Conservation (phyloP, 179 eudicot genomes). For the Spinacia oleracea region DNA sequence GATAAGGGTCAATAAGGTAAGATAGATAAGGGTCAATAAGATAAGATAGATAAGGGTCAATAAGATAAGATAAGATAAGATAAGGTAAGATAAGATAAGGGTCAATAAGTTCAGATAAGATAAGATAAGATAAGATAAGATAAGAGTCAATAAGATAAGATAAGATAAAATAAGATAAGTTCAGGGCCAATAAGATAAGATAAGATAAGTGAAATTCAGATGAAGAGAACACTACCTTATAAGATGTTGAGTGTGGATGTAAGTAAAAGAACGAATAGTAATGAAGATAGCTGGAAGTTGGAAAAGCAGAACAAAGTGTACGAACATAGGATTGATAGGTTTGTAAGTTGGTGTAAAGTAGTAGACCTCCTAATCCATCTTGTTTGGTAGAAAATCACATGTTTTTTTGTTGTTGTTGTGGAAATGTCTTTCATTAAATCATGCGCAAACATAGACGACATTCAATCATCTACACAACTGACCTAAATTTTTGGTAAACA, state of each 20-base stretch:
- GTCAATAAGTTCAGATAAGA: no score
- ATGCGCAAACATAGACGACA: not conserved
- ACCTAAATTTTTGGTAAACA: not conserved
- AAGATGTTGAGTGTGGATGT: not conserved
- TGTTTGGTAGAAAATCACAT: slow-evolving; percentile 7
- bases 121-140: no score
- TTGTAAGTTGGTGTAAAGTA: not conserved
- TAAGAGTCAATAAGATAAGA: no score
- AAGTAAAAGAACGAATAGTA: not conserved
- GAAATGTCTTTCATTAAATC: slow-evolving; percentile 8
- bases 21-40: no score
- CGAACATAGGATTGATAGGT: not conserved
- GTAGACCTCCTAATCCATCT: not conserved
- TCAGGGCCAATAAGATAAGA: no score
- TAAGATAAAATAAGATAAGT: no score
- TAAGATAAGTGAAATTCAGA: no score
- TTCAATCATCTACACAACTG: not conserved
- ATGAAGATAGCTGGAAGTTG: not conserved
- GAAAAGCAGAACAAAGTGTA: not conserved
- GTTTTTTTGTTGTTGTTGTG: not conserved
- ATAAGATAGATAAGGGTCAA: no score
- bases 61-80: no score
- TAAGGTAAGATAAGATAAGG: no score
- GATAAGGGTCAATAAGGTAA: no score
- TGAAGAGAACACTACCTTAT: no score